Conservation (phyloP, 345 rosid species). For the Lumnitzera racemosa region DNA sequence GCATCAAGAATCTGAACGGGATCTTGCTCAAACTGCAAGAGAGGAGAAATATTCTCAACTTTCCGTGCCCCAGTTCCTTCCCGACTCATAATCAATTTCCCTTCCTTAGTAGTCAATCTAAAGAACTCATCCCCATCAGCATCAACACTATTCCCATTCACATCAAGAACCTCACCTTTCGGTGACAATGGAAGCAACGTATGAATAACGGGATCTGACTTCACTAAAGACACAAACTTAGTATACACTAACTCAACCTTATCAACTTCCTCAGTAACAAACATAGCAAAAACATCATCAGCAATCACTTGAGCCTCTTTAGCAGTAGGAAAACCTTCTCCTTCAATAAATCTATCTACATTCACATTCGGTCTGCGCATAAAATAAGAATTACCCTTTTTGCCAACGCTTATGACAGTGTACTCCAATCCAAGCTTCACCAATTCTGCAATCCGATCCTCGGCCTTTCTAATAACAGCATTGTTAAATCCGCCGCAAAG, state of each 20-base stretch:
- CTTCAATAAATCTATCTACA: slow-evolving; percentile 47
- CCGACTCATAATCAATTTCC: slow-evolving; percentile 60
- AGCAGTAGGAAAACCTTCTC: slow-evolving; percentile 54
- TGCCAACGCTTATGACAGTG: slow-evolving; percentile 64
- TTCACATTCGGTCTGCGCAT: slow-evolving; percentile 34
- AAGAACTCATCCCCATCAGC: slow-evolving; percentile 77
- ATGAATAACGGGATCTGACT: slow-evolving; percentile 65
- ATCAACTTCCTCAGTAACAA: slow-evolving; percentile 74
- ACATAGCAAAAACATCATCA: slow-evolving; percentile 68
- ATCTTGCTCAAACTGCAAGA: slow-evolving; percentile 83
- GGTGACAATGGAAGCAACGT: slow-evolving; percentile 54
- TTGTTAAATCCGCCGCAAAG: slow-evolving; percentile 88
- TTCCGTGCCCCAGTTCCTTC: slow-evolving; percentile 23
- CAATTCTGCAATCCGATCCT: slow-evolving; percentile 48
- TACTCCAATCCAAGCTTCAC: slow-evolving; percentile 48
- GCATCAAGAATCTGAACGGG: slow-evolving; percentile 92
- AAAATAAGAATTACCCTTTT: slow-evolving; percentile 76
- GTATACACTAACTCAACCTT: slow-evolving; percentile 78
- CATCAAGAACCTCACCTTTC: slow-evolving; percentile 55
- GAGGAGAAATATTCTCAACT: slow-evolving; percentile 33
- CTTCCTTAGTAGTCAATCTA: slow-evolving; percentile 69
- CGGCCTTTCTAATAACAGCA: slow-evolving; percentile 50
- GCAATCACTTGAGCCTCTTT: slow-evolving; percentile 86
- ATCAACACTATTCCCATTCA: slow-evolving; percentile 60
- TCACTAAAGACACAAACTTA: slow-evolving; percentile 73